Percentiles rank a stretch among this genome's conserved stretches.
phyloP scores from a whole-genome alignment of 768 basidiomycete species.

The Boletus reticuloceps region DNA sequence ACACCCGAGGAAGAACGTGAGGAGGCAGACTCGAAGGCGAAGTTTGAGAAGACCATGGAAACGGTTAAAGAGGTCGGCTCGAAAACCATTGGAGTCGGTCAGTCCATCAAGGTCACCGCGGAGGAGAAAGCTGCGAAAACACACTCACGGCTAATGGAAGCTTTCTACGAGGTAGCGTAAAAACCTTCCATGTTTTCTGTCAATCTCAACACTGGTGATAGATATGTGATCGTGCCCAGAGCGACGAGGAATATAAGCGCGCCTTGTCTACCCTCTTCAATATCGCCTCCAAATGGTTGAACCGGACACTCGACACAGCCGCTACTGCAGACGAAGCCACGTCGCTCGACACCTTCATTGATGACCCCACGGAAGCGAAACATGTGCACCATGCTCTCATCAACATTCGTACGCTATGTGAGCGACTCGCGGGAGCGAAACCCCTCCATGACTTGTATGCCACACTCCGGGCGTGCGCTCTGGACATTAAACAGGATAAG shows the following conservation, averaged over 20 bases:
- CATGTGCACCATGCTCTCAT: conserved; percentile 54
- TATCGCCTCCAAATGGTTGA: conserved; percentile 56
- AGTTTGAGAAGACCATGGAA: conserved; percentile 70
- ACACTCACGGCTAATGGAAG: conserved; percentile 42
- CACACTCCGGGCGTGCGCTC: conserved; percentile 41
- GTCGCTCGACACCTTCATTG: conserved; percentile 53
- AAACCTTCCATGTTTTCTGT: too few relatives aligned
- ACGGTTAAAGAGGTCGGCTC: conserved; percentile 57
- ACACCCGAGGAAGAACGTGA: conserved; percentile 42
- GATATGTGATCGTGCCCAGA: conserved; percentile 65
- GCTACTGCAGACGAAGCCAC: conserved; percentile 41
- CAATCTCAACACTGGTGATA: conserved; percentile 17
- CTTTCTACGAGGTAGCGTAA: conserved; percentile 46
- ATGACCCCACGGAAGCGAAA: conserved; percentile 62
- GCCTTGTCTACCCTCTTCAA: conserved; percentile 57
- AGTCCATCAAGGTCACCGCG: conserved; percentile 39
- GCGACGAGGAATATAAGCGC: conserved; percentile 55
- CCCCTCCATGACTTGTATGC: conserved; percentile 49
- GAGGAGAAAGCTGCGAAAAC: conserved; percentile 47
- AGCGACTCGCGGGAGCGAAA: conserved; percentile 50
- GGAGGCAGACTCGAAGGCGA: conserved; percentile 44
- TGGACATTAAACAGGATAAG: conserved; percentile 51
- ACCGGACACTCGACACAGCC: conserved; percentile 48
- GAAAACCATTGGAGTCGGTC: conserved; percentile 51
- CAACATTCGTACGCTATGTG: conserved; percentile 38